Percentiles rank a stretch among this genome's conserved stretches.
Conservation (phyloP, 2,329 filamentous ascomycete species). For the Botrytis byssoidea region DNA sequence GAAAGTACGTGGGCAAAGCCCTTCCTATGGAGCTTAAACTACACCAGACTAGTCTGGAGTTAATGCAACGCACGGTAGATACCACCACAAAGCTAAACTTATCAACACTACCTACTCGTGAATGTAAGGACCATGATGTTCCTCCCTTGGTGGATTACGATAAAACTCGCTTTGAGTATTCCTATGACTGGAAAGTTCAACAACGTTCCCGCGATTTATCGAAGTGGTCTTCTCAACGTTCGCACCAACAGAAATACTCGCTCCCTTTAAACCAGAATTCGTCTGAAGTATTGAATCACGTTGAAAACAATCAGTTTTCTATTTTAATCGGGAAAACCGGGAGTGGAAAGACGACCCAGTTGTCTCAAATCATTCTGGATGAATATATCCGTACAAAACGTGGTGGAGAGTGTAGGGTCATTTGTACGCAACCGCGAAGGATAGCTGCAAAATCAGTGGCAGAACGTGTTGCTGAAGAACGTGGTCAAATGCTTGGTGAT, state of each 20-base stretch:
- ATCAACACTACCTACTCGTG: not conserved
- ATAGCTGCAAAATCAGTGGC: slow-evolving; percentile 92
- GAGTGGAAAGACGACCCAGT: slow-evolving; percentile 93
- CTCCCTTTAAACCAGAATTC: slow-evolving; percentile 85
- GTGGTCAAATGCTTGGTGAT: slow-evolving; percentile 73
- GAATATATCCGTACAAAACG: slow-evolving; percentile 74
- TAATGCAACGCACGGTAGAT: slow-evolving; percentile 15
- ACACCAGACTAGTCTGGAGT: slow-evolving; percentile 4
- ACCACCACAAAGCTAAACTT: not conserved
- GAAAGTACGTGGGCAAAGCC: slow-evolving; percentile 12
- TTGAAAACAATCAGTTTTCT: slow-evolving; percentile 75
- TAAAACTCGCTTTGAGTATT: not conserved
- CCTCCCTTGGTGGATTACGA: not conserved
- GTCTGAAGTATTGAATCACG: slow-evolving; percentile 78
- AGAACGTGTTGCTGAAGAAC: slow-evolving; percentile 87
- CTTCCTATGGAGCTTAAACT: slow-evolving; percentile 3
- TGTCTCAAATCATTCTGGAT: slow-evolving; percentile 90
- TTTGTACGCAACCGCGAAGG: slow-evolving; percentile 90
- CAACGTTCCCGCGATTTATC: not conserved
- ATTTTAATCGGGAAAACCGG: slow-evolving; percentile 96
- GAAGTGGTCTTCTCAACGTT: not conserved
- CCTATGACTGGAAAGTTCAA: not conserved
- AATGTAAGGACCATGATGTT: not conserved
- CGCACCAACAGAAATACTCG: not conserved
- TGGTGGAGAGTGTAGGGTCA: slow-evolving; percentile 76